A percentile compares a stretch with the other conserved stretches of the same genome.
Conservation (phyloP, 225 moss, liverwort and hornwort species). For the Neckera pumila region DNA sequence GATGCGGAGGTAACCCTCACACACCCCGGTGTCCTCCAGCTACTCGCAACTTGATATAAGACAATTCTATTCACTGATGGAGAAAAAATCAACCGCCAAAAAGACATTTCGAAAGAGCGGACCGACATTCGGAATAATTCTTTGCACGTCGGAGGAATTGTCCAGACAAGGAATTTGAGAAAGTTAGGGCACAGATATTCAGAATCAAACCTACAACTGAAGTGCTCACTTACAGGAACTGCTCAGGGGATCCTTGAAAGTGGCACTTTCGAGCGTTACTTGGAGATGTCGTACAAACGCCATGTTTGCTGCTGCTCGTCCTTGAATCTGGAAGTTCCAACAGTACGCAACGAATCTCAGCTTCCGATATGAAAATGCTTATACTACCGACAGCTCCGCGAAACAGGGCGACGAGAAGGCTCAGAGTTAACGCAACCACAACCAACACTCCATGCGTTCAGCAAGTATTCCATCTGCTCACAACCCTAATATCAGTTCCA, state of each 20-base stretch:
- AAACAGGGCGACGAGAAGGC: not conserved
- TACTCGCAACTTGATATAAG: not conserved
- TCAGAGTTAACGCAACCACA: not conserved
- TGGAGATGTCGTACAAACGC: too few relatives aligned
- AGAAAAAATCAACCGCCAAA: not conserved
- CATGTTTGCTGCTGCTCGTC: not conserved
- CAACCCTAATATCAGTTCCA: not conserved
- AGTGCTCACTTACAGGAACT: not conserved
- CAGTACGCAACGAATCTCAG: not conserved
- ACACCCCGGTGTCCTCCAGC: not conserved
- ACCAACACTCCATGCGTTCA: not conserved
- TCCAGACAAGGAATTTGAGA: not conserved
- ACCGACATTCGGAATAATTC: not conserved
- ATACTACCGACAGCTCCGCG: not conserved
- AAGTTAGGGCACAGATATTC: not conserved
- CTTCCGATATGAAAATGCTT: not conserved
- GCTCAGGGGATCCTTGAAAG: not conserved
- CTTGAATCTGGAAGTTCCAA: not conserved
- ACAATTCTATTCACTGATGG: too few relatives aligned
- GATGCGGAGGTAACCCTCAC: not conserved
- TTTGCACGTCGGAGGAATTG: not conserved
- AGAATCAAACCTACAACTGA: not conserved
- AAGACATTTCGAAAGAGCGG: too few relatives aligned
- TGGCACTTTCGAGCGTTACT: not conserved
- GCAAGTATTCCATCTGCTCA: not conserved